Evolutionary conservation across 2,329 filamentous ascomycete genomes (phyloP).

Genomic region (Nannizzia gypsea): DNA sequence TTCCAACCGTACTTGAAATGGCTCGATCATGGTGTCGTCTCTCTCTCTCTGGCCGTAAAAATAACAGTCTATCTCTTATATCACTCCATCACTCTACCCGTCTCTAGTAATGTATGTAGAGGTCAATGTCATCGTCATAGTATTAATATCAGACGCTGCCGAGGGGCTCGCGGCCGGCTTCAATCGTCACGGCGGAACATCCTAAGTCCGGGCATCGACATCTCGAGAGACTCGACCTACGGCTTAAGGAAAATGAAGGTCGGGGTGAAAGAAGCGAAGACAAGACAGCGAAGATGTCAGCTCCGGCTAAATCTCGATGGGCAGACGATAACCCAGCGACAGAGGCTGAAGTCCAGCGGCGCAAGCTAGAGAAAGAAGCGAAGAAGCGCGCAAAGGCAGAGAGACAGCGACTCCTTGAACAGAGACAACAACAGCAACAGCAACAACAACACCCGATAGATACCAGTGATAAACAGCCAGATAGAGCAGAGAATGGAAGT

Average conservation of each 20-base stretch:
- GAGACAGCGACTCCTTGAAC: constrained; percentile 55
- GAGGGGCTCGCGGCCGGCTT: neutral
- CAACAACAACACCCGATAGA: constrained; percentile 18
- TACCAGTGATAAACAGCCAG: constrained; percentile 15
- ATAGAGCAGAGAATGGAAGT: constrained; percentile 12
- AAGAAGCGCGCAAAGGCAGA: constrained; percentile 75
- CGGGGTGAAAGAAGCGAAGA: neutral
- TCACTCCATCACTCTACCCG: neutral
- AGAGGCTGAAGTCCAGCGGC: constrained; percentile 53
- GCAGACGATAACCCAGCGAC: constrained; percentile 72
- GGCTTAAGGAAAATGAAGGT: no score
- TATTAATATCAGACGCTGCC: no score
- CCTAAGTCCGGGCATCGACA: neutral
- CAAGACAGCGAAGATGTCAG: constrained; percentile 41
- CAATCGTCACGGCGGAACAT: neutral
- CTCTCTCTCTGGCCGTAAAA: neutral
- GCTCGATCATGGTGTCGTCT: constrained; percentile 29
- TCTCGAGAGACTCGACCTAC: no score
- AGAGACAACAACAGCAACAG: constrained; percentile 23
- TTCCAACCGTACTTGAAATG: constrained; percentile 31
- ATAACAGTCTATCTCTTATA: neutral
- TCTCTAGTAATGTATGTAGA: no score
- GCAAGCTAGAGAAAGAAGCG: constrained; percentile 74
- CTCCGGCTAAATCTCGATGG: constrained; percentile 66
- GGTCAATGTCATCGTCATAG: no score